A percentile compares a stretch with the other conserved stretches of the same genome.
Evolutionary conservation across 306 rosid species (phyloP).

Genomic region (Corylus avellana): DNA sequence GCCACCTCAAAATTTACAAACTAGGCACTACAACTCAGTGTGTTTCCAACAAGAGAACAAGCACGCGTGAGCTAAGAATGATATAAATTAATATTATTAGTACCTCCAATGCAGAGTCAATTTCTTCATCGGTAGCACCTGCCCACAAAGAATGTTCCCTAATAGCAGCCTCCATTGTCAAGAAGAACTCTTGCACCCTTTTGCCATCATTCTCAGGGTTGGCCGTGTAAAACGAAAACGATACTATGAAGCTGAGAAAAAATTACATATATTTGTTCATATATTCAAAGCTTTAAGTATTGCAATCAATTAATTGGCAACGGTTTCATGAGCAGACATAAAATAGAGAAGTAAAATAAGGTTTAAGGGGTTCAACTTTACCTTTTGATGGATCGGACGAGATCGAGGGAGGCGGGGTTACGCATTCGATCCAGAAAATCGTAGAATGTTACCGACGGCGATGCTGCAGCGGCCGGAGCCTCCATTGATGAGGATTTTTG

Average conservation of each 20-base stretch:
- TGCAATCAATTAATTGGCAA: no score
- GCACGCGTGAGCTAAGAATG: neutral
- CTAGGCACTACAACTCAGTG: neutral
- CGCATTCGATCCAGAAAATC: constrained; percentile 83
- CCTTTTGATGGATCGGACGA: constrained; percentile 78
- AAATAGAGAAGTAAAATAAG: neutral
- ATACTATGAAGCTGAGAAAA: constrained; percentile 45
- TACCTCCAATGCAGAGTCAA: constrained; percentile 71
- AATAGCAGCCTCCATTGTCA: constrained; percentile 45
- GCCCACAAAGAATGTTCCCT: constrained; percentile 66
- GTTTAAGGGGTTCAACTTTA: neutral
- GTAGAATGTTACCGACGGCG: constrained; percentile 44
- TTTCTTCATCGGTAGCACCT: constrained; percentile 55
- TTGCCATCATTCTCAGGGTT: constrained; percentile 47
- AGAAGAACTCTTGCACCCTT: constrained; percentile 48
- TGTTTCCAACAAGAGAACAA: neutral
- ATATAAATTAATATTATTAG: neutral
- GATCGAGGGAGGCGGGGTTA: constrained; percentile 70
- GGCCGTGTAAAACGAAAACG: constrained; percentile 43
- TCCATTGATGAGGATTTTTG: constrained; percentile 37
- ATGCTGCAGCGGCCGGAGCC: constrained; percentile 27
- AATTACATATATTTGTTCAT: neutral
- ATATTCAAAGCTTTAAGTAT: neutral
- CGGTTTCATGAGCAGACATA: neutral
- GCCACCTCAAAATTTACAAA: neutral